Evolutionary conservation across 2,329 filamentous ascomycete genomes (phyloP).

Genomic region (Allantophomopsis lycopodina): DNA sequence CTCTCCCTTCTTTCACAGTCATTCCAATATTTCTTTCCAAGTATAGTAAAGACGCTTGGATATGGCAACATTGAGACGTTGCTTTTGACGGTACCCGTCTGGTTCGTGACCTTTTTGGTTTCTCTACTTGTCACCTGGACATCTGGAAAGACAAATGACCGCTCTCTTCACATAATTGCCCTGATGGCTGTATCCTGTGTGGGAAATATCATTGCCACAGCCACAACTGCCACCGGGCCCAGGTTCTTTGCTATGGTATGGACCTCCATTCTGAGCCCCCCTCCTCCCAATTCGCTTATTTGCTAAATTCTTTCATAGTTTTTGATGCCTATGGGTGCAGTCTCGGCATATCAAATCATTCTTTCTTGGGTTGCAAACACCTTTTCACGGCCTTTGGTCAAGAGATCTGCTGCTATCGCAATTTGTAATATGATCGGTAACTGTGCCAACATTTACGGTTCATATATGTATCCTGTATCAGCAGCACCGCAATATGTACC

Average conservation of each 20-base stretch:
- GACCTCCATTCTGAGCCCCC: background rate
- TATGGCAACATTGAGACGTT: slow-evolving; percentile 7
- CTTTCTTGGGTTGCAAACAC: slow-evolving; percentile 10
- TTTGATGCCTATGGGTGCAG: slow-evolving; percentile 6
- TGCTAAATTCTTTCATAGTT: background rate
- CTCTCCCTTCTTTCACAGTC: background rate
- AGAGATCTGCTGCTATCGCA: slow-evolving; percentile 9
- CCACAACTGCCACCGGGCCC: slow-evolving; percentile 31
- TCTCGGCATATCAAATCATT: slow-evolving; percentile 6
- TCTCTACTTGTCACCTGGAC: slow-evolving; percentile 39
- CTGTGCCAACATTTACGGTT: slow-evolving; percentile 15
- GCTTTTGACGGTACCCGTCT: slow-evolving; percentile 29
- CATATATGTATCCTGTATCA: slow-evolving; percentile 18
- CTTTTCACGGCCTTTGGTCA: slow-evolving; percentile 7
- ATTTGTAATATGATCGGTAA: slow-evolving; percentile 9
- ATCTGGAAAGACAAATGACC: slow-evolving; percentile 36
- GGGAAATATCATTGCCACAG: slow-evolving; percentile 41
- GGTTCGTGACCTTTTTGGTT: slow-evolving; percentile 39
- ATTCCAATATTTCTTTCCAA: slow-evolving; percentile 13
- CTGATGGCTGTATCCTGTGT: slow-evolving; percentile 35
- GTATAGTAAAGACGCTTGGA: slow-evolving; percentile 7
- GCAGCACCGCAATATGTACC: slow-evolving; percentile 15
- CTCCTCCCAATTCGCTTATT: background rate
- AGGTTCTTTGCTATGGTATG: slow-evolving; percentile 42
- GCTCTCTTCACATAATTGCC: slow-evolving; percentile 39